These are phyloP conservation scores for Erodium maritimum DNA, from an alignment of 345 rosid genomes.

Conservation along the genomic window DNA sequence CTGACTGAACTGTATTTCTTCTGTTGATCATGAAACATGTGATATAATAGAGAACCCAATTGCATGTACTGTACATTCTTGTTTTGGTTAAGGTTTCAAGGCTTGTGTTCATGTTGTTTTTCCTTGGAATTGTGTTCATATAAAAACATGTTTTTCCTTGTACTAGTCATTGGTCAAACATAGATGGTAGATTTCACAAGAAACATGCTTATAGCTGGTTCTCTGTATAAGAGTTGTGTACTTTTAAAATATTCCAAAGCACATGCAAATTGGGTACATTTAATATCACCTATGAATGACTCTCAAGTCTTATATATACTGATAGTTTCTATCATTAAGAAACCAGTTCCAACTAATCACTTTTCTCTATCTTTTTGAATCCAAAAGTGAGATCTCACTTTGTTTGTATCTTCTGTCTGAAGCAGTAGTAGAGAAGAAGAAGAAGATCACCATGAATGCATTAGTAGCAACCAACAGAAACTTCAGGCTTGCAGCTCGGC, in stretches of 20 bases:
- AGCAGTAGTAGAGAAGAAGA: conserved; percentile 3
- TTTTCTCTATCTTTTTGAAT: neutral
- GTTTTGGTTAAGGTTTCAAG: too few species aligned
- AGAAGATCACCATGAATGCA: conserved; percentile 62
- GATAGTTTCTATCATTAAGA: neutral
- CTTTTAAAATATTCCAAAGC: neutral
- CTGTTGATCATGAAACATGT: neutral
- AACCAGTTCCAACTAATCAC: neutral
- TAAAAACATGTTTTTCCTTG: neutral
- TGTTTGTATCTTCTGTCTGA: neutral
- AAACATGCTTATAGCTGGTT: neutral
- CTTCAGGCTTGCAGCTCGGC: conserved; percentile 81
- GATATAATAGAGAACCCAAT: neutral
- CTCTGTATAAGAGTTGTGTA: neutral
- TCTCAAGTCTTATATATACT: neutral
- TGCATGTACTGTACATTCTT: too few species aligned
- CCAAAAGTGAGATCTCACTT: neutral
- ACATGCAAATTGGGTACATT: neutral
- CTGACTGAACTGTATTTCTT: neutral
- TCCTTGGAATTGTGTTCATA: too few species aligned
- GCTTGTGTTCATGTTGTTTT: too few species aligned
- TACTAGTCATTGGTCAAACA: neutral
- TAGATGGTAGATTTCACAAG: neutral
- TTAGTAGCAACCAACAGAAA: conserved; percentile 93
- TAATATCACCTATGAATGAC: neutral